Base-by-base conservation (phyloP, 1,284 basidiomycete species). In the Irpex lacteus region DNA sequence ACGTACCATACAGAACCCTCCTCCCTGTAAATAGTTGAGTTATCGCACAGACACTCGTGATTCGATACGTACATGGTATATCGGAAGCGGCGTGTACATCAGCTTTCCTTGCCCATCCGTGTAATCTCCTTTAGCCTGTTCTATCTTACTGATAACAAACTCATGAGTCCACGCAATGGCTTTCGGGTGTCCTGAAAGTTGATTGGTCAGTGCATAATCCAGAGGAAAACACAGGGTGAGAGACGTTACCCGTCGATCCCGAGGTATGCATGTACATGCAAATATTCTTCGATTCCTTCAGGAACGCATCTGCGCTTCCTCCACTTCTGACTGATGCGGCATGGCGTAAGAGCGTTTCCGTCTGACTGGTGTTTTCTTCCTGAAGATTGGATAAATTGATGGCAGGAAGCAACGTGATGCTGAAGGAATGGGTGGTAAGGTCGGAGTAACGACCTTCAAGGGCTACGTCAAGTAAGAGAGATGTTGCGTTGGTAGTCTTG, bases 401-500 rank as follows among this genome's bases (percentile, higher is more conserved):
- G 21, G 32, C 54, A 15, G 54, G 54, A 15, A 56, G 34, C 15
- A 56, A 6, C 56, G 71, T 55, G 38, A 70, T 8, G 44, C 67
- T 56, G 37, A 69, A 44, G 4, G 70, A 54, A 2, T 62, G 47
- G 0, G 61, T 54, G 13, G 68, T 64, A 1, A 70, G 65, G 26
- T 67, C 67, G 49, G 68, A 15, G 26, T 56, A 56, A 34, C 54
- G 67, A 15, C 67, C 19, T 5, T 55, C 32, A n/a, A 55, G 47
- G 60, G 71, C 70, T 11, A 59, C 59, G 57, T 70, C 70, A 13
- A 77, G 71, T 47, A 78, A 68, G 5, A 80, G 19, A 56, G 75
- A 69, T 0, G 52, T 55, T 9, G 72, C 70, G 0, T 62, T 62
- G 18, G 73, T 75, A 60, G 71, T 72, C 11, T 62, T 49, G n/a